A percentile compares a stretch with the other conserved stretches of the same genome.
Conservation (phyloP, 2,329 filamentous ascomycete genomes). For the Ploettnerulaceae sp. region DNA sequence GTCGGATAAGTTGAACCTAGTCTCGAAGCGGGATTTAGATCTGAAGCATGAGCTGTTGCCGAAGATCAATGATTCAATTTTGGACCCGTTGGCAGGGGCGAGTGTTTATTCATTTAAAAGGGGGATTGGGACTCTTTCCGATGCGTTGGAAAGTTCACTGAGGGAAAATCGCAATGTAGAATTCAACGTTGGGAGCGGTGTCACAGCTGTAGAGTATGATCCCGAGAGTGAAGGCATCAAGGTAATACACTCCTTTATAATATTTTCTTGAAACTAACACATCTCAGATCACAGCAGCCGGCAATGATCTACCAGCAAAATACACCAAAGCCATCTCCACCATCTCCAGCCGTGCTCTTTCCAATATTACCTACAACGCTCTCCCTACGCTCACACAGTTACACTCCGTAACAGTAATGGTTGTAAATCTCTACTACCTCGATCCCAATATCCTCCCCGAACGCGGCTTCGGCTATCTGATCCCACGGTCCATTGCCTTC, state of each 20-base stretch:
- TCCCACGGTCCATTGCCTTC: constrained; percentile 67
- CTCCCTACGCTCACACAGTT: constrained; percentile 49
- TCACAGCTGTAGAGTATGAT: constrained; percentile 44
- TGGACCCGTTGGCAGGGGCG: constrained; percentile 26
- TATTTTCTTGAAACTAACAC: constrained; percentile 15
- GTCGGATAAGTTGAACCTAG: not conserved
- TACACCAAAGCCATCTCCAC: constrained; percentile 62
- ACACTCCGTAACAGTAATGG: constrained; percentile 76
- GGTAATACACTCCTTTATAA: constrained; percentile 34
- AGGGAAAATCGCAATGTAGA: constrained; percentile 51
- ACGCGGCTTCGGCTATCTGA: constrained; percentile 85
- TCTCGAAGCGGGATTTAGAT: constrained; percentile 1
- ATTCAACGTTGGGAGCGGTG: constrained; percentile 46
- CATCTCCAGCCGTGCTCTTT: constrained; percentile 36
- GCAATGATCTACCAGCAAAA: constrained; percentile 19
- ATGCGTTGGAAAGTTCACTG: constrained; percentile 49
- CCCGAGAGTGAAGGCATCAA: constrained; percentile 36
- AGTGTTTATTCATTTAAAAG: constrained; percentile 46
- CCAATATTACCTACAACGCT: constrained; percentile 16
- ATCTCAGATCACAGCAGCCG: constrained; percentile 34
- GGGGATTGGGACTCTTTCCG: constrained; percentile 60
- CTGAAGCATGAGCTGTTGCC: constrained; percentile 9
- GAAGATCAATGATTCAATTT: constrained; percentile 14
- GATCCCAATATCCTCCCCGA: constrained; percentile 56
- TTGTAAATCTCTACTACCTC: constrained; percentile 83